phyloP scores from a whole-genome alignment of 2,329 filamentous ascomycete species.

The Aphanocladium album region DNA sequence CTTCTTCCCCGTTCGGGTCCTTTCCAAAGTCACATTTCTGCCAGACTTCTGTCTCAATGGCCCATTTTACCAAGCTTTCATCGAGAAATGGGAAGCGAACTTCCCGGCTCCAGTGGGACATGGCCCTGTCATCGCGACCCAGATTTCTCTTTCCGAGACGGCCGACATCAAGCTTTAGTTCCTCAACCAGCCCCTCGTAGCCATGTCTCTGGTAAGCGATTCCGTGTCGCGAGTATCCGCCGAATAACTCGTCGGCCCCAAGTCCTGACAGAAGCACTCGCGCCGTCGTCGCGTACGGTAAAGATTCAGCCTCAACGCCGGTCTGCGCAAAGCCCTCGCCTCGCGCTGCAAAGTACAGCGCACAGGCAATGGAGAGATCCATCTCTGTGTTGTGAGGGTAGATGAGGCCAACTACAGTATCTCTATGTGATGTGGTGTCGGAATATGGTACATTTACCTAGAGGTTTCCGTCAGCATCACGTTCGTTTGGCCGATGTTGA shows the following conservation, averaged over 20 bases:
- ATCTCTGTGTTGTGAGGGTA: conserved; percentile 96
- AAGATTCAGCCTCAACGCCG: conserved; percentile 19
- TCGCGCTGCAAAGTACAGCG: conserved; percentile 90
- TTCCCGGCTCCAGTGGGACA: conserved; percentile 85
- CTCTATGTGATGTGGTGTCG: conserved; percentile 65
- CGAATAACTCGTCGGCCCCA: conserved; percentile 94
- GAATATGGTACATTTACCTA: conserved; percentile 76
- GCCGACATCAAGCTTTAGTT: conserved; percentile 78
- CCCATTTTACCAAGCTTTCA: conserved; percentile 78
- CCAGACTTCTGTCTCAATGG: conserved; percentile 67
- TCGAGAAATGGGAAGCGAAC: conserved; percentile 88
- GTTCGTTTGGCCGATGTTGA: background rate
- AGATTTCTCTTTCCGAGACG: conserved; percentile 91
- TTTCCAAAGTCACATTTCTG: conserved; percentile 85
- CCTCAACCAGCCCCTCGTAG: conserved; percentile 67
- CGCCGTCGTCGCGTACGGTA: conserved; percentile 61
- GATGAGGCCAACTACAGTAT: conserved; percentile 70
- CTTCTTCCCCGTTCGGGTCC: conserved; percentile 23
- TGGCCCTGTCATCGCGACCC: conserved; percentile 86
- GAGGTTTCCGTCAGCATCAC: conserved; percentile 8
- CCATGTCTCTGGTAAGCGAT: conserved; percentile 67
- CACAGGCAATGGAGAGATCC: conserved; percentile 91
- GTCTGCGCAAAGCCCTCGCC: conserved; percentile 53
- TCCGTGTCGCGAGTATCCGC: conserved; percentile 81
- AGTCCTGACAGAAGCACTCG: conserved; percentile 86